Evolutionary conservation across 305 asterid species (phyloP).

Genomic region (Solanum aculeatissimum): DNA sequence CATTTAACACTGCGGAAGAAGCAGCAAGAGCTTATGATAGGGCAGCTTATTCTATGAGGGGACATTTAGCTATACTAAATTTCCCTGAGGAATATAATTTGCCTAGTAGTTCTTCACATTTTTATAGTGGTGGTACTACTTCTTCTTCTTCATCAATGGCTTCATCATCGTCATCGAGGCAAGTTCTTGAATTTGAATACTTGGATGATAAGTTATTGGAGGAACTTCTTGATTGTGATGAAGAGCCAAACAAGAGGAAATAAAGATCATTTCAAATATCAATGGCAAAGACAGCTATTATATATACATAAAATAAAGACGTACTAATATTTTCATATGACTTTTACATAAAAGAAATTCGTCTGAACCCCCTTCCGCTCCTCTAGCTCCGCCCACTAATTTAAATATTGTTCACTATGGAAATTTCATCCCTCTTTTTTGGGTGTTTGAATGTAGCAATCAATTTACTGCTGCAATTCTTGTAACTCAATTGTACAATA

Average conservation of each 20-base stretch:
- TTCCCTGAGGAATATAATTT: constrained; percentile 43
- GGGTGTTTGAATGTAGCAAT: not conserved
- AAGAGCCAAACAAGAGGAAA: not conserved
- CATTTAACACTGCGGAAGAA: constrained; percentile 43
- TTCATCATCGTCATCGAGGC: constrained; percentile 1
- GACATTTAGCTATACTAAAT: constrained; percentile 55
- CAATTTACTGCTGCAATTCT: not conserved
- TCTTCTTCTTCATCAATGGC: not conserved
- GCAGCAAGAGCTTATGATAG: constrained; percentile 63
- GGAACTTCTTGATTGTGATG: constrained; percentile 32
- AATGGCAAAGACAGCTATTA: not conserved
- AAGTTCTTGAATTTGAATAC: constrained; percentile 56
- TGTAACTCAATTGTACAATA: not conserved
- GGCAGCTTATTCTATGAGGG: constrained; percentile 54
- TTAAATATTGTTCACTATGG: not conserved
- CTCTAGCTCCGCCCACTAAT: not conserved
- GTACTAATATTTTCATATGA: not conserved
- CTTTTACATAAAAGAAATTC: not conserved
- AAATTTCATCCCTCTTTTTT: not conserved
- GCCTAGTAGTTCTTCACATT: constrained; percentile 41
- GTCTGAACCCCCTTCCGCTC: not conserved
- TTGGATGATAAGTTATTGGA: constrained; percentile 51
- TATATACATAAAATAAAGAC: not conserved
- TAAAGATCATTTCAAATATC: not conserved
- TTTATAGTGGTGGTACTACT: constrained; percentile 5